A percentile compares a stretch with the other conserved stretches of the same genome.
These are phyloP conservation scores for Actinomucor elegans DNA, from an alignment of 371 early-diverging fungal species.

Conservation along the genomic window DNA sequence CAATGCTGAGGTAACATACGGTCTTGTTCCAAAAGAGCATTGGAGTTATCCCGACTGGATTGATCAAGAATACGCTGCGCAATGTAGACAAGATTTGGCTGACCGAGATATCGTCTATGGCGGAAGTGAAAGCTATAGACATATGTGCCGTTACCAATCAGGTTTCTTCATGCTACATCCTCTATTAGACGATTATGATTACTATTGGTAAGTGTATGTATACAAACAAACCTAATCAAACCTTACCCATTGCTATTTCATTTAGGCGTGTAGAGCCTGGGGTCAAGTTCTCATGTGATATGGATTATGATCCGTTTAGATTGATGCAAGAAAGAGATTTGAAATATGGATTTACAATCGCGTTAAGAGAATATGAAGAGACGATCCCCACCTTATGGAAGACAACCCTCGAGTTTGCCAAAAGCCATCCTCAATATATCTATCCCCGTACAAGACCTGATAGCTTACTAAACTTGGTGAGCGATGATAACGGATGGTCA, in stretches of 20 bases:
- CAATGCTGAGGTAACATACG: conserved; percentile 52
- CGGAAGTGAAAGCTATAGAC: conserved; percentile 82
- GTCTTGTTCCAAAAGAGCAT: conserved; percentile 53
- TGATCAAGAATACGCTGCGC: conserved; percentile 64
- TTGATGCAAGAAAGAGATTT: conserved; percentile 76
- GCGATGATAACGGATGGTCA: conserved; percentile 36
- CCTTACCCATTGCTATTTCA: conserved; percentile 59
- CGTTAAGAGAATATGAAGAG: conserved; percentile 70
- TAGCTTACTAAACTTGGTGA: conserved; percentile 32
- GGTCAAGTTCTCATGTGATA: conserved; percentile 85
- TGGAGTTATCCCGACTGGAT: conserved; percentile 90
- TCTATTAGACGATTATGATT: conserved; percentile 77
- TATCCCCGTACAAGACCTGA: conserved; percentile 46
- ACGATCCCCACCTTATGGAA: conserved; percentile 90
- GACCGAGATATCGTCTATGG: conserved; percentile 78
- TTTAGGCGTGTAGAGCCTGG: conserved; percentile 96
- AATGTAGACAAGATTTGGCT: conserved; percentile 60
- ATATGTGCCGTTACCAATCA: conserved; percentile 92
- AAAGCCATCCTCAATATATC: conserved; percentile 37
- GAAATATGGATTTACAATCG: conserved; percentile 83
- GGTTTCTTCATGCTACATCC: conserved; percentile 90
- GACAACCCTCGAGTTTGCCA: conserved; percentile 63
- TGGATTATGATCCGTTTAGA: conserved; percentile 89
- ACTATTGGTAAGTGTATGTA: conserved; percentile 79
- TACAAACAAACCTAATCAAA: conserved; percentile 60